Conservation (phyloP, 1,284 basidiomycete genomes). For the Marasmius oreades region DNA sequence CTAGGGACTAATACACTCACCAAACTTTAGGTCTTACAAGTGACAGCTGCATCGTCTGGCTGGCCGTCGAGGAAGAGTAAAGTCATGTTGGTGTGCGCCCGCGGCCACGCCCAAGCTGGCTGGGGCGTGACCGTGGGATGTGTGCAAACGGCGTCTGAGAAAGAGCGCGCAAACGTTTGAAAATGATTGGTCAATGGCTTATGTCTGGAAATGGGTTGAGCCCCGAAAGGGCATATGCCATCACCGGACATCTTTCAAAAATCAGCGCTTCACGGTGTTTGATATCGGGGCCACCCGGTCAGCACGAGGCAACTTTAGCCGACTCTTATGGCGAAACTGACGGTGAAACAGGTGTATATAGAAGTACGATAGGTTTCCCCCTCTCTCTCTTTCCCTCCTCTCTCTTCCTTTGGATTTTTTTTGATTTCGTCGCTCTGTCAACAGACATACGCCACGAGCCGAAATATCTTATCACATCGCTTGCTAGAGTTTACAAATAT, state of each 20-base stretch:
- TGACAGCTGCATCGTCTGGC: too few relatives aligned
- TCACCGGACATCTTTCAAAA: neutral
- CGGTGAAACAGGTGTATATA: neutral
- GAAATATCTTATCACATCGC: too few relatives aligned
- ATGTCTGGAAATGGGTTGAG: neutral
- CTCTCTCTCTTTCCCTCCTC: neutral
- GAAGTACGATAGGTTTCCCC: neutral
- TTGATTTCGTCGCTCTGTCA: too few relatives aligned
- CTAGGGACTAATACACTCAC: too few relatives aligned
- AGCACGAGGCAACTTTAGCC: neutral
- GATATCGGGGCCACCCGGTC: neutral
- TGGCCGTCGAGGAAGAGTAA: too few relatives aligned
- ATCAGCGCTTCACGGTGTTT: neutral
- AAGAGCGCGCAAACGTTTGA: conserved; percentile 1
- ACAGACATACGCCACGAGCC: conserved; percentile 8
- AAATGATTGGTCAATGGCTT: conserved; percentile 6
- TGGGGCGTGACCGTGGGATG: too few relatives aligned
- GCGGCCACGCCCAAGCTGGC: neutral
- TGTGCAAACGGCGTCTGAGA: too few relatives aligned
- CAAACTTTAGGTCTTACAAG: too few relatives aligned
- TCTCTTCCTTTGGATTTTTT: neutral
- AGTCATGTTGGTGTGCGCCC: neutral
- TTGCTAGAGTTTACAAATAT: too few relatives aligned
- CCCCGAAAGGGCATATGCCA: too few relatives aligned
- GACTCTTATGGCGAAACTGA: neutral